phyloP scores from a whole-genome alignment of 257 asterid species.

The Solanum etuberosum region DNA sequence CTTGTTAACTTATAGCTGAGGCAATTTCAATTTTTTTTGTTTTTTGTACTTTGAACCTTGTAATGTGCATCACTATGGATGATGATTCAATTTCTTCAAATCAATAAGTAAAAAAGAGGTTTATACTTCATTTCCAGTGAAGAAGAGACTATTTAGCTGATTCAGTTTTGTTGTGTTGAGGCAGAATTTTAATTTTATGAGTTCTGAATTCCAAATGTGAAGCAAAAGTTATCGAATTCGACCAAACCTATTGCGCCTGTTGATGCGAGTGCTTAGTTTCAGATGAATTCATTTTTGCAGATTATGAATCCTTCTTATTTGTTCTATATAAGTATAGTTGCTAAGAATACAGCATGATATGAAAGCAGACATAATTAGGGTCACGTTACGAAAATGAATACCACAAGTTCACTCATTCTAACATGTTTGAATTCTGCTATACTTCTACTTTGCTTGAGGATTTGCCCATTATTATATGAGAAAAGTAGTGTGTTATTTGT shows the following conservation, averaged over 20 bases:
- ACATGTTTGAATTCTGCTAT: not conserved
- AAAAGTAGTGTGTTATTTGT: not conserved
- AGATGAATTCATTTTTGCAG: no score
- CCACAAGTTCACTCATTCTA: not conserved
- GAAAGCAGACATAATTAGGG: no score
- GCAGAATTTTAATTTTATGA: no score
- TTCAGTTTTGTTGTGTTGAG: no score
- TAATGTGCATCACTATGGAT: not conserved
- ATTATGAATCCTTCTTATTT: no score
- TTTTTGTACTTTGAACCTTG: not conserved
- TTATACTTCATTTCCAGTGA: not conserved
- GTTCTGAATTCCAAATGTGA: no score
- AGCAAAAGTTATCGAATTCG: no score
- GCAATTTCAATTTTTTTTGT: not conserved
- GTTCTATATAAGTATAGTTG: no score
- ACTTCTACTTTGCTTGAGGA: not conserved
- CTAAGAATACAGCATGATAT: no score
- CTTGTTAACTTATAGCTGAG: not conserved
- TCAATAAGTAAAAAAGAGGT: not conserved
- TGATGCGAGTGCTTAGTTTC: no score
- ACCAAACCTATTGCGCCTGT: no score
- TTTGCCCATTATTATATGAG: not conserved
- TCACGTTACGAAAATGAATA: not conserved
- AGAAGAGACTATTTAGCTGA: not conserved
- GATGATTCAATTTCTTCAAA: not conserved